A percentile compares a stretch with the other conserved stretches of the same genome.
Conservation (phyloP, 768 basidiomycete species). For the Tephrocybe sp. region DNA sequence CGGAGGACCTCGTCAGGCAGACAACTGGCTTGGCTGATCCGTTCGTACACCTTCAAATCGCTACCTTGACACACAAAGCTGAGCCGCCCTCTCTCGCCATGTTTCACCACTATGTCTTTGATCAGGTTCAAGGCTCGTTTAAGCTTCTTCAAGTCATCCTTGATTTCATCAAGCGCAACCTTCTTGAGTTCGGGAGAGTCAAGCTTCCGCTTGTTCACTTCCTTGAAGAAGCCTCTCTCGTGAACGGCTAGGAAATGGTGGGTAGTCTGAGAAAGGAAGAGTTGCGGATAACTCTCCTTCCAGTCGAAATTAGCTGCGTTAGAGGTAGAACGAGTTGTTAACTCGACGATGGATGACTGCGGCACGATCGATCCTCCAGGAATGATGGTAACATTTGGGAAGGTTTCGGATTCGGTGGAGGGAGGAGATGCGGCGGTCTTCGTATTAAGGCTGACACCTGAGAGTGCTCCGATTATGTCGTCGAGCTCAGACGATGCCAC, state of each 20-base stretch:
- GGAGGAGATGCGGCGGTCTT: conserved; percentile 14
- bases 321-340: conserved; percentile 41
- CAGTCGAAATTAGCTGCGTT: conserved; percentile 43
- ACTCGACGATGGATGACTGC: conserved; percentile 43
- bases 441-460: conserved; percentile 28
- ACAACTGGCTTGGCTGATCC: conserved; percentile 40
- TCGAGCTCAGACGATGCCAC: conserved; percentile 28
- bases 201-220: conserved; percentile 48
- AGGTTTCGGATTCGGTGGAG: conserved; percentile 11
- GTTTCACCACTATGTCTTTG: conserved; percentile 45
- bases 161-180: conserved; percentile 28
- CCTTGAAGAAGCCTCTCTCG: conserved; percentile 49
- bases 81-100: conserved; percentile 52
- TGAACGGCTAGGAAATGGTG: conserved; percentile 64
- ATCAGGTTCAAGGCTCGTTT: conserved; percentile 43
- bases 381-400: conserved; percentile 22
- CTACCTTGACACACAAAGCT: conserved; percentile 53
- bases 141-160: conserved; percentile 36
- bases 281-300: conserved; percentile 62
- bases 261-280: conserved; percentile 68
- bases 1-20: conserved; percentile 45
- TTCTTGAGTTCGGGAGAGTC: conserved; percentile 34
- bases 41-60: conserved; percentile 49
- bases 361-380: conserved; percentile 33
- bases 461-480: conserved; percentile 34